Base-by-base conservation (phyloP, 768 basidiomycete species). In the Podaxis sp. region DNA sequence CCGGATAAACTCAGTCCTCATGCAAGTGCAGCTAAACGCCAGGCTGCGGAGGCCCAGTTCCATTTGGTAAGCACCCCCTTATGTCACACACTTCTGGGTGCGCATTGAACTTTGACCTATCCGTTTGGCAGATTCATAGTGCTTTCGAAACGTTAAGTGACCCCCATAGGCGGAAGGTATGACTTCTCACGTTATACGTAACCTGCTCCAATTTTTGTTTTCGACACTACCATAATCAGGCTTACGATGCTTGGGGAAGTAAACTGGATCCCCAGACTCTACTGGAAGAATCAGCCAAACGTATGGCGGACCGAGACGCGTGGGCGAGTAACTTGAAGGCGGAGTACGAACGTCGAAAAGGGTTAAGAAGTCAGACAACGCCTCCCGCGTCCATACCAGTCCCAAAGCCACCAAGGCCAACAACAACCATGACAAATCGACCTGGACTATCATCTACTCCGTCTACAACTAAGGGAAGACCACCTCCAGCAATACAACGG, bases 1-100 rank as follows among this genome's bases (percentile, higher is more conserved):
- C 88, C 88, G 9, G 88, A 90, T 65, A 89, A 88, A 65, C 80
- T 89, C 50, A 82, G 82, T 10, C 84, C 79, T 38, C 71, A 71
- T 32, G 82, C 83, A 6, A 80, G 73, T 46, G 78, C 79, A 47
- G 72, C 76, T 59, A 81, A 83, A 61, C 84, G 81, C 67, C 76
- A 79, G 58, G 74, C 68, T 18, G 83, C 87, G 6, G 82, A 83
- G 66, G 77, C 78, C 40, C 79, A 78, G 62, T 90, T 90, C 65
- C 85, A 82, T 67, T 77, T 79, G 77, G 88, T 88, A 70, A 65
- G 76, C 64, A 16, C 36, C 13, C 16, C 10, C 54, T 61, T 27
- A 14, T 55, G 10, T 53, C 32, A 32, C 7, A 32, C 23, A 3
- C 21, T 7, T 27, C 18, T 7, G 18, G 2, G 14, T 11, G 11